Conservation (phyloP, 768 basidiomycete genomes). For the Suillus subaureus region DNA sequence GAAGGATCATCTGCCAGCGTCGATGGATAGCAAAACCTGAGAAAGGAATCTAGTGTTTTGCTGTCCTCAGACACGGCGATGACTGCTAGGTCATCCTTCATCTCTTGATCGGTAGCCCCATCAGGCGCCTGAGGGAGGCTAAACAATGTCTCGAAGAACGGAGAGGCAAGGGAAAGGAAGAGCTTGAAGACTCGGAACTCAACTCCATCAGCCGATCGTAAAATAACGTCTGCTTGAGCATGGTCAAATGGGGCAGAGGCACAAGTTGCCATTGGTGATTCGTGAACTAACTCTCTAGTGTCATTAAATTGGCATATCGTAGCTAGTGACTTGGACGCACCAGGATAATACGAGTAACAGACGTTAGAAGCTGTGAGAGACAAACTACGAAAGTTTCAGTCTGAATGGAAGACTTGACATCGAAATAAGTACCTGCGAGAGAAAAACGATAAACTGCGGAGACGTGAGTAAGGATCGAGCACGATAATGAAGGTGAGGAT, state of each 20-base stretch:
- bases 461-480: not conserved
- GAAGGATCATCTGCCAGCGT: not conserved
- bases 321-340: not conserved
- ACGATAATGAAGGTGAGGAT: not conserved
- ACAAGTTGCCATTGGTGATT: not conserved
- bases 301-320: not conserved
- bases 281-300: not conserved
- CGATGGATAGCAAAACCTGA: conserved; percentile 3
- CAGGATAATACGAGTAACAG: not conserved
- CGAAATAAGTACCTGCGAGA: not conserved
- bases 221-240: conserved; percentile 24
- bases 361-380: not conserved
- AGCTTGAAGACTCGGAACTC: conserved; percentile 37
- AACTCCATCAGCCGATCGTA: conserved; percentile 31
- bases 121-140: not conserved
- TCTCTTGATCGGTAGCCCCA: conserved; percentile 1
- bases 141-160: conserved; percentile 38
- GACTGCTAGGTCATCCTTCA: not conserved
- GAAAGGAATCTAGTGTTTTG: not conserved
- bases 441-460: not conserved
- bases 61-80: not conserved
- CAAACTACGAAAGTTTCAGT: not conserved
- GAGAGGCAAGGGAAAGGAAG: conserved; percentile 37
- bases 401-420: not conserved
- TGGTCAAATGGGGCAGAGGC: conserved; percentile 28